Conservation (phyloP, 176 grass and related monocot genomes). For the Thalia dealbata region DNA sequence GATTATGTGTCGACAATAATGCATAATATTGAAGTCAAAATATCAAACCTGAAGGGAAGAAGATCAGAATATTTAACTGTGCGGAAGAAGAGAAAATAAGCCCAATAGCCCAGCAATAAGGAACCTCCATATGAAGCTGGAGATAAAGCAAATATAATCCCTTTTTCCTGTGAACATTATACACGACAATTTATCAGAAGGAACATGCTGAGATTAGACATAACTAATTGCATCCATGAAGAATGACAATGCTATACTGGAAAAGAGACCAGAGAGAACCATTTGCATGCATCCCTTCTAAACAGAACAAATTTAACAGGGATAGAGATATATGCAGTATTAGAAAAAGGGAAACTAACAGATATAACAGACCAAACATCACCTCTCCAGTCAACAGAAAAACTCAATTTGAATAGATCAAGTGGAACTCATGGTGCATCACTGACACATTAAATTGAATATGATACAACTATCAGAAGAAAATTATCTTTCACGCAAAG, state of each 20-base stretch:
- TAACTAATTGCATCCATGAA: slow-evolving; percentile 5
- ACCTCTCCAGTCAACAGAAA: neutral
- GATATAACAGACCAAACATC: neutral
- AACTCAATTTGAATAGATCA: neutral
- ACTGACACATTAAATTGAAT: neutral
- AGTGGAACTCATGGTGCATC: neutral
- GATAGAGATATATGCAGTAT: too few relatives aligned
- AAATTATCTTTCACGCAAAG: neutral
- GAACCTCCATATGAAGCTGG: slow-evolving; percentile 61
- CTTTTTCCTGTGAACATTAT: slow-evolving; percentile 60
- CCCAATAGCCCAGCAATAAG: slow-evolving; percentile 77
- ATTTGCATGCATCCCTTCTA: too few relatives aligned
- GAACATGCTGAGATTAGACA: slow-evolving; percentile 5
- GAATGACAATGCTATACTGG: neutral
- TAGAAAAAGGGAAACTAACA: neutral
- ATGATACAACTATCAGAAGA: neutral
- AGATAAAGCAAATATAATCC: slow-evolving; percentile 78
- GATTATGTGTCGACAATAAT: slow-evolving; percentile 4
- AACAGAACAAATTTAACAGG: too few relatives aligned
- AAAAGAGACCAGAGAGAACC: neutral
- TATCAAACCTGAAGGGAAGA: slow-evolving; percentile 57
- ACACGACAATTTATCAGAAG: slow-evolving; percentile 5
- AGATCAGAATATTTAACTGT: slow-evolving; percentile 37
- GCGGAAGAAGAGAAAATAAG: slow-evolving; percentile 60
- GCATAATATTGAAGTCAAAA: slow-evolving; percentile 11